These are phyloP conservation scores for Penicillium maclennaniae DNA, from an alignment of 495 filamentous ascomycete genomes.

Conservation along the genomic window DNA sequence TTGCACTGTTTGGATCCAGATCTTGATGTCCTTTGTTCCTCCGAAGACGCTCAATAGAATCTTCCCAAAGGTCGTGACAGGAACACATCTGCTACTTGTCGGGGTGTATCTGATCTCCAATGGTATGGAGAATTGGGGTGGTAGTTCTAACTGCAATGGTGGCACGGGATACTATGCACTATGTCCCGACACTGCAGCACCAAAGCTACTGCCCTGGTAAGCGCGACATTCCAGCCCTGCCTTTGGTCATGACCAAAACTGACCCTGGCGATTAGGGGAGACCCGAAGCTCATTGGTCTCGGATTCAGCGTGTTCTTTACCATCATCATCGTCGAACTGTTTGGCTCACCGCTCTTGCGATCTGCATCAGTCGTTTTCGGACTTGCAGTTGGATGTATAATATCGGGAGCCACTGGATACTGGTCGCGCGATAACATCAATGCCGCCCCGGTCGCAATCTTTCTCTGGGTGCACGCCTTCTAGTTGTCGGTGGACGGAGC, in stretches of 20 bases:
- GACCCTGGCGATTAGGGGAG: slow-evolving; percentile 50
- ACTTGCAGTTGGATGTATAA: slow-evolving; percentile 74
- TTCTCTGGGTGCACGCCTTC: slow-evolving; percentile 85
- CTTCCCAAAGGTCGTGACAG: slow-evolving; percentile 81
- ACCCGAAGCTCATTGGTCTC: slow-evolving; percentile 71
- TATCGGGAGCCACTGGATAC: slow-evolving; percentile 74
- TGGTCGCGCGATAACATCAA: slow-evolving; percentile 66
- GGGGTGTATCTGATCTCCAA: slow-evolving; percentile 68
- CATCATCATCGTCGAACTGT: slow-evolving; percentile 72
- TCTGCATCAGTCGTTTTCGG: slow-evolving; percentile 70
- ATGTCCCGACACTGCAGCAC: slow-evolving; percentile 65
- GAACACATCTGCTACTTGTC: slow-evolving; percentile 67
- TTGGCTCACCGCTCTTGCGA: slow-evolving; percentile 70
- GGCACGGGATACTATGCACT: slow-evolving; percentile 51
- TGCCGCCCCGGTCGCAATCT: slow-evolving; percentile 62
- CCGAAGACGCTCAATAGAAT: slow-evolving; percentile 61
- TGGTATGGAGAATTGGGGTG: slow-evolving; percentile 77
- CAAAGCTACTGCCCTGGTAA: slow-evolving; percentile 64
- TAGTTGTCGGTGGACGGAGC: slow-evolving; percentile 72
- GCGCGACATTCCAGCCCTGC: background rate
- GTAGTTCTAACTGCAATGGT: slow-evolving; percentile 58
- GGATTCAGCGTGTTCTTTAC: slow-evolving; percentile 82
- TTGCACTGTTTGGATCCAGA: slow-evolving; percentile 46
- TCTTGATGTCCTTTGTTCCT: slow-evolving; percentile 39
- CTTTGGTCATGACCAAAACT: background rate